Percentiles rank a stretch among this genome's conserved stretches.
Evolutionary conservation across 2,329 filamentous ascomycete species (phyloP).

Genomic region (Trichoderma polysporum): DNA sequence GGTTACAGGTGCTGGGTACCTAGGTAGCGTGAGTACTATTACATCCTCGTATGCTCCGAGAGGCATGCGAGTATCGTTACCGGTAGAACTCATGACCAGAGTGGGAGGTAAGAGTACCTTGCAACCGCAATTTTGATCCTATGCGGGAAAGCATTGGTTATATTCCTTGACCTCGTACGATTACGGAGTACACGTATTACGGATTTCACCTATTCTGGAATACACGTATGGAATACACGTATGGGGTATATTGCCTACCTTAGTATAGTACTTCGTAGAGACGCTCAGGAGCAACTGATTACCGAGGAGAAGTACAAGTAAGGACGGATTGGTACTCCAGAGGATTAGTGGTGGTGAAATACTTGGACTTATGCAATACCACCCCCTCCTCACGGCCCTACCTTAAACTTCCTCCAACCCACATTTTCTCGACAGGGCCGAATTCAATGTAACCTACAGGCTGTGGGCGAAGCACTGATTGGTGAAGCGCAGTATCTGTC

Average conservation of each 20-base stretch:
- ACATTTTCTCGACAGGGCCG: constrained; percentile 3
- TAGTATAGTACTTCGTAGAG: too few species aligned
- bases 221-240: too few species aligned
- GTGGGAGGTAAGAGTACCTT: not conserved
- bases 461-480: constrained; percentile 8
- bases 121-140: not conserved
- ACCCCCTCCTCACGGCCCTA: not conserved
- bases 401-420: not conserved
- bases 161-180: not conserved
- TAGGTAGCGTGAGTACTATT: too few species aligned
- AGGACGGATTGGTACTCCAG: too few species aligned
- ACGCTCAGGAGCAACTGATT: too few species aligned
- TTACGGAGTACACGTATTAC: too few species aligned
- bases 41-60: not conserved
- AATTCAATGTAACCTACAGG: constrained; percentile 12
- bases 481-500: not conserved
- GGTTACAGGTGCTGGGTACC: not conserved
- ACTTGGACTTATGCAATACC: not conserved
- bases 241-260: too few species aligned
- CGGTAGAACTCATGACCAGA: not conserved
- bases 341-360: too few species aligned
- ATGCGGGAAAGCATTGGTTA: not conserved
- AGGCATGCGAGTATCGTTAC: not conserved
- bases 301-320: too few species aligned
- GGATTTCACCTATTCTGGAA: too few species aligned